Conservation (phyloP, 2,329 filamentous ascomycete genomes). For the Penicillium sp. region DNA sequence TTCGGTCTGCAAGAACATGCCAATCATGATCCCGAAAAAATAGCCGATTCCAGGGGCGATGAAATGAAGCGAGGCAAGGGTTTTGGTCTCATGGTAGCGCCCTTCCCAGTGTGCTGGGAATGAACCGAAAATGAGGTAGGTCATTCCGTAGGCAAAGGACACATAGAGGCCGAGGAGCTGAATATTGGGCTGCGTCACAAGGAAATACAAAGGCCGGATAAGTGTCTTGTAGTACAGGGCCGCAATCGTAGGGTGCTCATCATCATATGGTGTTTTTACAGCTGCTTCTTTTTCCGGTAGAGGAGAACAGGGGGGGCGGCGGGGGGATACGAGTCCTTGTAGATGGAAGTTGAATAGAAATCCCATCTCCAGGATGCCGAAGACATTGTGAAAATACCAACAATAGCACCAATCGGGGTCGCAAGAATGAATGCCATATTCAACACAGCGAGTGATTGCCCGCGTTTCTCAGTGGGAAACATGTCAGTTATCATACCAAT, state of each 20-base stretch:
- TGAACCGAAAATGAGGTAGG: slow-evolving; percentile 61
- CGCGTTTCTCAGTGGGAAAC: slow-evolving; percentile 13
- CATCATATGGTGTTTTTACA: slow-evolving; percentile 2
- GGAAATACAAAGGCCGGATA: slow-evolving; percentile 53
- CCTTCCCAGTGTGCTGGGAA: slow-evolving; percentile 58
- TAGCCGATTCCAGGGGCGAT: slow-evolving; percentile 61
- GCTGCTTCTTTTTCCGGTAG: not conserved
- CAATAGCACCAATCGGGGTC: slow-evolving; percentile 10
- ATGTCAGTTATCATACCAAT: slow-evolving; percentile 13
- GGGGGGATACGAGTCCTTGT: slow-evolving; percentile 10
- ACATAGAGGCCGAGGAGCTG: slow-evolving; percentile 53
- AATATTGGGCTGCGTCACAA: slow-evolving; percentile 59
- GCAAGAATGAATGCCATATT: slow-evolving; percentile 11
- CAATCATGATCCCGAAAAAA: slow-evolving; percentile 51
- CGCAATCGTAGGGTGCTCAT: not conserved
- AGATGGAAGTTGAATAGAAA: slow-evolving; percentile 13
- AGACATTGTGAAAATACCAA: slow-evolving; percentile 11
- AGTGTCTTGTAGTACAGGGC: slow-evolving; percentile 35
- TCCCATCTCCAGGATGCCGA: slow-evolving; percentile 14
- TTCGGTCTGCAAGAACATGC: slow-evolving; percentile 45
- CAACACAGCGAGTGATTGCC: slow-evolving; percentile 6
- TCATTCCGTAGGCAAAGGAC: slow-evolving; percentile 58
- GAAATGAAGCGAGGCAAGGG: slow-evolving; percentile 61
- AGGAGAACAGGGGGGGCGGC: slow-evolving; percentile 7
- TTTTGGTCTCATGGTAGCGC: slow-evolving; percentile 52